Base-by-base conservation (phyloP, 768 basidiomycete species). In the Lactarius sp. region DNA sequence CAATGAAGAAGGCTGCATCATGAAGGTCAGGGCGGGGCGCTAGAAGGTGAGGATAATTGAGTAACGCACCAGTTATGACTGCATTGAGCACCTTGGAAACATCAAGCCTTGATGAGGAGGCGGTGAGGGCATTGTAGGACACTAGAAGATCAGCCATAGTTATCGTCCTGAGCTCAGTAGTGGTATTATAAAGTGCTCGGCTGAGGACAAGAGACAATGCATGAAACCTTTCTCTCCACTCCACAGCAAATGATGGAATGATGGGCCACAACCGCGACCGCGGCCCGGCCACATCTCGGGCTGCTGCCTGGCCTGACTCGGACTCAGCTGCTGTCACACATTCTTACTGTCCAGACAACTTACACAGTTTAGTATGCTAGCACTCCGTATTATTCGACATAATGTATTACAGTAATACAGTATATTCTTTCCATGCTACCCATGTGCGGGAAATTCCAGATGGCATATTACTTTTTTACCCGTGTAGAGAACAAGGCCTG, bases 41-140 rank as follows among this genome's bases (percentile, higher is more conserved):
- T 84, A 69, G 14, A 46, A 42, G 22, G 8, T 4, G 1, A 39
- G 22, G 31, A 42, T 16, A 13, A 47, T 47, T 31, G 31, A n/a
- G 20, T 49, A 2, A 50, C 76, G 34, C 61, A 84, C 86, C 78
- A 65, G 76, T 75, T 66, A 80, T 78, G 47, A 87, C 80, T 47
- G 77, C 77, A 65, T 81, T 78, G 52, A 86, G 78, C 13, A 80
- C 79, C 13, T 71, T 68, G 33, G 79, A 69, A 39, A 85, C 76
- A 39, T 83, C 78, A 13, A 75, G 14, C 39, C 65, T 66, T 37
- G 58, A 39, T 14, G 67, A 68, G 5, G 61, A 62, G 20, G 61
- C 39, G 14, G 58, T 56, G 36, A 68, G 79, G 44, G 77, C 75
- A 53, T 74, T 74, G 69, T 85, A 86, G 51, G 77, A 69, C 64